Base-by-base conservation (phyloP, 2,329 filamentous ascomycete species). In the Anthostomella pinea region DNA sequence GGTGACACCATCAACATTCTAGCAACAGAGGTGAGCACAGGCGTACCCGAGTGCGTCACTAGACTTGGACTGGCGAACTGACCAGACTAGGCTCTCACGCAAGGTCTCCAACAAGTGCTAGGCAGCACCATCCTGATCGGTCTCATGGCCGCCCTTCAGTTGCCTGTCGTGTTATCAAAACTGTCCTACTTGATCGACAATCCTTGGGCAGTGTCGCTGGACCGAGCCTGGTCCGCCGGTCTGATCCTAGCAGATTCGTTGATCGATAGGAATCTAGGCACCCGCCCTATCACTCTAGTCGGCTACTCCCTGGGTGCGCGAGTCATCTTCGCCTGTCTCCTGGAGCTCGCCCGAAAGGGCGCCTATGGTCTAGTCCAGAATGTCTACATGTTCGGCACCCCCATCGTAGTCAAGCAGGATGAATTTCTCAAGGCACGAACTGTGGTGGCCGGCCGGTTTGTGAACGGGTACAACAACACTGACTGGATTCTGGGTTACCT, bases 1-100 rank as follows among this genome's bases (percentile, higher is more conserved):
- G 93, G 93, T 77, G 87, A 93, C 60, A 98, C 93, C 29, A 97
- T 98, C 56, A 96, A 96, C 55, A 97, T 98, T 64, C 71, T 98
- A 47, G 93, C 93, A 39, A 98, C 93, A 21, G 93, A 98, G 79
- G 87, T 91, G 65, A 65, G 76, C 78, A 63, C 25, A 35, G 9
- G 22, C 24, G 18, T 10, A 16, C 22, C 15, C 15, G 20, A n/a
- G 1, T 30, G 26, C 3, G 9, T 16, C 14, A 31, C 9, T 33
- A n/a, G 20, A n/a, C n/a, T n/a, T n/a, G n/a, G n/a, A n/a, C n/a
- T n/a, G n/a, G n/a, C 21, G 22, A 31, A 25, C 58, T 67, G 49
- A 65, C 44, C 27, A 27, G 23, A n/a, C 30, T 43, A 91, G 86
- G 93, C 93, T 54, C 79, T 98, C 43, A 96, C 93, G 0, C 88